phyloP scores from a whole-genome alignment of 345 rosid species.

The Trapa incisa region DNA sequence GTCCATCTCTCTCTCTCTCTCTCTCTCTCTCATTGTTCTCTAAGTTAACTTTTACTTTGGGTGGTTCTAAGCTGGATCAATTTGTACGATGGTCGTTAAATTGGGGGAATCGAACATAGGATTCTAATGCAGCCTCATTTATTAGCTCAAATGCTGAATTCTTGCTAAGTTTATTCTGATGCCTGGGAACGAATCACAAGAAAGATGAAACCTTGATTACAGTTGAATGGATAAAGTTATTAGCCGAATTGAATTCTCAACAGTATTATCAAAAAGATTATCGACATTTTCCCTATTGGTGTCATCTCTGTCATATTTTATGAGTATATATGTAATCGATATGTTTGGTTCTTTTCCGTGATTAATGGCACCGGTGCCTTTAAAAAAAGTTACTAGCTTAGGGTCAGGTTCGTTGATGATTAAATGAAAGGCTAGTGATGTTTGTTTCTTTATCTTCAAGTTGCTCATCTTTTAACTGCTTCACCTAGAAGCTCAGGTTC shows the following conservation, averaged over 20 bases:
- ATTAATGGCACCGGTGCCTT: neutral
- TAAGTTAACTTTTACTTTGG: neutral
- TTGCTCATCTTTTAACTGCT: conserved; percentile 21
- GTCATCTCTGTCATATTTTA: no score
- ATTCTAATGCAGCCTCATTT: neutral
- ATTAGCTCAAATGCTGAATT: neutral
- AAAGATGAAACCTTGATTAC: neutral
- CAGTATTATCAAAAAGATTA: no score
- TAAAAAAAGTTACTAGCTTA: neutral
- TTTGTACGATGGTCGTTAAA: neutral
- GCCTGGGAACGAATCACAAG: neutral
- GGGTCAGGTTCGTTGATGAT: neutral
- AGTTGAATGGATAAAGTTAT: neutral
- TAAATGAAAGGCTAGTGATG: neutral
- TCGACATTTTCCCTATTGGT: no score
- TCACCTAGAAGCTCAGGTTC: conserved; percentile 72
- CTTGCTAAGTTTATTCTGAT: neutral
- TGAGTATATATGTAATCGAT: neutral
- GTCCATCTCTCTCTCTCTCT: conserved; percentile 8
- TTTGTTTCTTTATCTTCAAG: neutral
- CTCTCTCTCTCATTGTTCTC: neutral
- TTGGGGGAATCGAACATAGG: neutral
- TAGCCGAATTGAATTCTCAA: neutral
- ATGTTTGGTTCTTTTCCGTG: neutral
- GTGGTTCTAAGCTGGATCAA: neutral